Evolutionary conservation across 192 early-diverging fungal species (phyloP), one percentile per base, ranked within the genome.

Genomic region (Ambispora gerdemannii): DNA sequence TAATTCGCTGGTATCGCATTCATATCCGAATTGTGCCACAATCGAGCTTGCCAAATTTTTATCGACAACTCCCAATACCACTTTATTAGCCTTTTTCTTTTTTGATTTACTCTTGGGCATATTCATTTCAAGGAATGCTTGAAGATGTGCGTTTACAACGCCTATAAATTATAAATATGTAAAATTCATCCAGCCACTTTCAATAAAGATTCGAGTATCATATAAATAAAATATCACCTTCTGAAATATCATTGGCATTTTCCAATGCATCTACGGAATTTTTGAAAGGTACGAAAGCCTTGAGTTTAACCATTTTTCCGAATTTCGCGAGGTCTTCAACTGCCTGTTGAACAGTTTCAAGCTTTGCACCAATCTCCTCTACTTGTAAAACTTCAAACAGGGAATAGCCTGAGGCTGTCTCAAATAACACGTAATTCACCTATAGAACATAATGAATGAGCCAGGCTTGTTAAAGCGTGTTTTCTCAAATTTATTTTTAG

Each of bases 211-310:
- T 6, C 6, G 38, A 43, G 38, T 43, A 43, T 43, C 38, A 15
- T 43, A 15, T 43, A 43, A 43, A 15, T 7, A 3, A 68, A 31
- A 2, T 25, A 68, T 31, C 77, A 93, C 93, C 97, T 88, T 99
- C 97, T 63, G 95, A 96, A 24, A 99, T 89, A 76, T 97, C 95
- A 83, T 95, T 98, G 65, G 93, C 91, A 82, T 98, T 99, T 78
- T 98, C 96, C 34, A 99, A 83, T 71, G 97, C 97, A 80, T 99
- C 90, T 32, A 91, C 94, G 35, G 97, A 94, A 77, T 83, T 91
- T 80, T 95, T 95, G 87, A 99, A 99, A 53, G 97, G 96, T 47
- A 83, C 85, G 77, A 98, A 97, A n/a, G 93, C 94, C 82, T 91
- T 94, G 73, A 96, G 86, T 76, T 93, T 93, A 58, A 98, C 76